A percentile compares a stretch with the other conserved stretches of the same genome.
Conservation (phyloP, 352 stramenopile genomes). For the Phytopythium ostracodes region DNA sequence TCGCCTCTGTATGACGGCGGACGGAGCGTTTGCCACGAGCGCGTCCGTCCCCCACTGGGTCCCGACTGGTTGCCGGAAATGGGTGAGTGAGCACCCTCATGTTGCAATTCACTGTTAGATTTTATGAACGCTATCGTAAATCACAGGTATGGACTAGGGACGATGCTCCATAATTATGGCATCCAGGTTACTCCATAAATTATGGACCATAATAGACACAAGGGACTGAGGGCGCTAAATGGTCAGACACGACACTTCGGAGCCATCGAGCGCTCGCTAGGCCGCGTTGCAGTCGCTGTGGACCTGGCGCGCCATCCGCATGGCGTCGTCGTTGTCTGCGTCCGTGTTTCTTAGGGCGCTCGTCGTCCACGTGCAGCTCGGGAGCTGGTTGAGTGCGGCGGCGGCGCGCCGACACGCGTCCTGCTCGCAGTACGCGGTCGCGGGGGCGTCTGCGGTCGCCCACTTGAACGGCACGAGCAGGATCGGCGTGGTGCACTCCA, state of each 20-base stretch:
- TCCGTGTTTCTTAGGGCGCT: slow-evolving; percentile 9
- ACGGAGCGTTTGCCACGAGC: slow-evolving; percentile 1
- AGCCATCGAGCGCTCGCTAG: no score
- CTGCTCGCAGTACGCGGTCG: slow-evolving; percentile 36
- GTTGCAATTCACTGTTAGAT: background rate
- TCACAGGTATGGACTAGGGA: no score
- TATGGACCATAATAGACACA: no score
- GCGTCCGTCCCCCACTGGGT: background rate
- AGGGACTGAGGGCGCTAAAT: no score
- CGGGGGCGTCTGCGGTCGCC: slow-evolving; percentile 12
- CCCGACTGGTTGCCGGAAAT: background rate
- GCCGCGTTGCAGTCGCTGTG: slow-evolving; percentile 35
- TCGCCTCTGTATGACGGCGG: background rate
- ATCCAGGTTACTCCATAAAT: no score
- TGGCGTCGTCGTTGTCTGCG: slow-evolving; percentile 23
- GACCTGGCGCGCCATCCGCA: slow-evolving; percentile 42
- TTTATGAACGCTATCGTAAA: no score
- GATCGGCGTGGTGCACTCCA: slow-evolving; percentile 23
- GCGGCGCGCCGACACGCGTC: slow-evolving; percentile 25
- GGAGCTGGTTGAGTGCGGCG: slow-evolving; percentile 22
- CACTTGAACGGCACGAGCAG: slow-evolving; percentile 36
- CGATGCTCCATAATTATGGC: no score
- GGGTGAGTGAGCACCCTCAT: background rate
- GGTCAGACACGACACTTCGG: no score
- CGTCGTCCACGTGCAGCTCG: slow-evolving; percentile 32